phyloP scores from a whole-genome alignment of 257 asterid genomes.

The Asclepias syriaca region DNA sequence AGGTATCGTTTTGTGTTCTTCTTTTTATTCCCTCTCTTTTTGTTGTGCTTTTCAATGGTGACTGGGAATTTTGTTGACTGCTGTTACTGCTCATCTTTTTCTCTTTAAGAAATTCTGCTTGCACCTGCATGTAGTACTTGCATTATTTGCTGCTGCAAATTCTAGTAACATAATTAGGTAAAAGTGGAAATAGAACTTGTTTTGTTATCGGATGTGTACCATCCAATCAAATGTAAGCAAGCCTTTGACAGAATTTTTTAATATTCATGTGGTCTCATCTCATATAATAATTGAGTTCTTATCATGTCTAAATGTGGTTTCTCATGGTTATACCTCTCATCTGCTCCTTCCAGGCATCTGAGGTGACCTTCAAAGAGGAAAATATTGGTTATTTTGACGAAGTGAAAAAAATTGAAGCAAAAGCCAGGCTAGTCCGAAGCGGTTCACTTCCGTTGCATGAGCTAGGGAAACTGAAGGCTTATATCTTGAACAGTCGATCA shows the following conservation, averaged over 20 bases:
- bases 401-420: slow-evolving; percentile 57
- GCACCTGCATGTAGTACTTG: not conserved
- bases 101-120: not conserved
- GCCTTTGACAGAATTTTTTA: not conserved
- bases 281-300: not conserved
- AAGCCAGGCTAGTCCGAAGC: slow-evolving; percentile 67
- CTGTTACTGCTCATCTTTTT: not conserved
- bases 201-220: not conserved
- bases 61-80: not conserved
- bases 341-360: slow-evolving; percentile 43
- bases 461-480: slow-evolving; percentile 60
- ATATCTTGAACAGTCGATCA: slow-evolving; percentile 46
- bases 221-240: not conserved
- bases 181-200: not conserved
- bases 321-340: slow-evolving; percentile 11
- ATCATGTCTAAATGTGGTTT: not conserved
- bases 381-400: slow-evolving; percentile 15
- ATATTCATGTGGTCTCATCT: not conserved
- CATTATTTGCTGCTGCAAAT: not conserved
- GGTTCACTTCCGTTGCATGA: slow-evolving; percentile 62
- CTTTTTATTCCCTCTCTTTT: not conserved
- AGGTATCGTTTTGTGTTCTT: slow-evolving; percentile 41
- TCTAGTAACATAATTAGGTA: not conserved
- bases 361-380: slow-evolving; percentile 35
- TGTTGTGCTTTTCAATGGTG: not conserved